Evolutionary conservation across 2,329 filamentous ascomycete genomes (phyloP).

Genomic region (Claviceps sp.): DNA sequence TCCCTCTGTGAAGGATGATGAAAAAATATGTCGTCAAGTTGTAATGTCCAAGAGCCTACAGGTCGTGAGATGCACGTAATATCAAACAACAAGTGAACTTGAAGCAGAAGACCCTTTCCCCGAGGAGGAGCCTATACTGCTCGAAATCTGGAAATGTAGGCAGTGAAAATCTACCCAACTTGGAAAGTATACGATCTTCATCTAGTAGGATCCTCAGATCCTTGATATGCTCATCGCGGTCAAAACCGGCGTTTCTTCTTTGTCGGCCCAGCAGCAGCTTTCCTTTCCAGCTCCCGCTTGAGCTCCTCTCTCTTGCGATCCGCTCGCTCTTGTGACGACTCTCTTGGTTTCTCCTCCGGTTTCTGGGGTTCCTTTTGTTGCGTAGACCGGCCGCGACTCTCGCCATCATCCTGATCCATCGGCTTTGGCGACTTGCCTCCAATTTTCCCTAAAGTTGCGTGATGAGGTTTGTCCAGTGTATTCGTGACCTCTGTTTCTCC

Average conservation of each 20-base stretch:
- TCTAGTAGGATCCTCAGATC: neutral
- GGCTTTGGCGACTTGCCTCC: slow-evolving; percentile 10
- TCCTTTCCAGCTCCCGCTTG: slow-evolving; percentile 35
- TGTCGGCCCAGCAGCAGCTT: slow-evolving; percentile 33
- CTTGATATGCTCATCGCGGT: neutral
- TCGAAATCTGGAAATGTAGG: neutral
- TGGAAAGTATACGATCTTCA: neutral
- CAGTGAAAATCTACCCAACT: neutral
- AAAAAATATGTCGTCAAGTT: too few relatives aligned
- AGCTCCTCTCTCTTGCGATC: slow-evolving; percentile 38
- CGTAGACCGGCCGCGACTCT: slow-evolving; percentile 11
- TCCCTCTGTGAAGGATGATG: neutral
- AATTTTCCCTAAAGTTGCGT: slow-evolving; percentile 21
- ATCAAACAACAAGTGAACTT: neutral
- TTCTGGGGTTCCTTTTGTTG: slow-evolving; percentile 10
- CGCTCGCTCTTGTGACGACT: slow-evolving; percentile 32
- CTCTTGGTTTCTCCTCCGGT: slow-evolving; percentile 20
- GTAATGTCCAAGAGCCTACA: neutral
- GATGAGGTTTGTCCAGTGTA: slow-evolving; percentile 4
- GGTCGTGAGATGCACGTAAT: neutral
- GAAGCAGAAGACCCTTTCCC: neutral
- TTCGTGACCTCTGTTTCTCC: neutral
- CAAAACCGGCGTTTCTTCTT: slow-evolving; percentile 46
- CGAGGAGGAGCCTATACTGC: neutral
- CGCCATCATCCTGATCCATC: slow-evolving; percentile 12